Evolutionary conservation across 768 basidiomycete genomes (phyloP), one percentile per base, ranked within the genome.

Genomic region (Cubamyces lactineus): DNA sequence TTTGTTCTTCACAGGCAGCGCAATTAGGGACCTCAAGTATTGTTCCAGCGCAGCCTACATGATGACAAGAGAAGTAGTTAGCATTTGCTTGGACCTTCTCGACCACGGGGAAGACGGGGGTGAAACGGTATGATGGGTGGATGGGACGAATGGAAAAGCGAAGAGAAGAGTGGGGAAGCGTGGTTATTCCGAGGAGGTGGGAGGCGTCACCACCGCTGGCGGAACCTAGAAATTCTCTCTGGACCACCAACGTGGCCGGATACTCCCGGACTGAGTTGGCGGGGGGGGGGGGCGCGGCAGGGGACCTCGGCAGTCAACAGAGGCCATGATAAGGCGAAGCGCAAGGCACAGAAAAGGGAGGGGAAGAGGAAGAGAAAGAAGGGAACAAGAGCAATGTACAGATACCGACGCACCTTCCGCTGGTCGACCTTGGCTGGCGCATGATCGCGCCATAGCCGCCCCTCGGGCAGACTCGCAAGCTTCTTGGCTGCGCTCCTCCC

Each of bases 361-460:
- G 6, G 40, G 15, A 45, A 19, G 24, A 45, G n/a, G 24, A 23
- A 40, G n/a, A 28, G 23, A n/a, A 3, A 26, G 19, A 24, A 34
- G 16, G 39, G 40, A 19, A 41, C 19, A 15, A 17, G 45, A 42
- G 26, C 15, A 28, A 17, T 7, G 30, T 1, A 63, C 38, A 61
- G 42, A 50, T 34, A 63, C 41, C 43, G 34, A 77, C 86, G 67
- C 70, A 92, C 94, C 81, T 98, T 98, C 66, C 96, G 79, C 75
- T 96, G 94, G 79, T 98, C 97, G 45, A 95, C 92, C 79, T 92
- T 96, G 28, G 92, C 93, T 30, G 96, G 96, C 0, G 96, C 95
- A 73, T 96, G 94, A 76, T 98, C 97, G 74, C 87, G 96, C 92
- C 96, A 98, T 9, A 97, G 78, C 74, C 89, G 91, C 24, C 92